A percentile compares a stretch with the other conserved stretches of the same genome.
Evolutionary conservation across 2,329 filamentous ascomycete genomes (phyloP).

Genomic region (Aspergillus fijiensis): DNA sequence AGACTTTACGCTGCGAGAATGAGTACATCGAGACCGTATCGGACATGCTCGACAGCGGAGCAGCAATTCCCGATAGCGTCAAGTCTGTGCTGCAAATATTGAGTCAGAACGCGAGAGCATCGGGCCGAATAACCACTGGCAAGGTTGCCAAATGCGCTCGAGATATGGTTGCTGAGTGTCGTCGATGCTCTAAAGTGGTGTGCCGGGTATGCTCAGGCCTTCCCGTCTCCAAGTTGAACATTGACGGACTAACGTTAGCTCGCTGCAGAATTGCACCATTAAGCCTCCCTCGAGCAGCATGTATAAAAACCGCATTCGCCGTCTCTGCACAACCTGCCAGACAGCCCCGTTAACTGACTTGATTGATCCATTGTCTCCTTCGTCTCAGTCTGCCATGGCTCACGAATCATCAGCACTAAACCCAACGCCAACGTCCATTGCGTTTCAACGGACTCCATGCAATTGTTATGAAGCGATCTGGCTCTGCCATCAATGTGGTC

Average conservation of each 20-base stretch:
- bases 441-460: slow-evolving; percentile 57
- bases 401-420: slow-evolving; percentile 34
- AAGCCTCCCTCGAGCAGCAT: slow-evolving; percentile 71
- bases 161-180: slow-evolving; percentile 82
- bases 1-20: slow-evolving; percentile 77
- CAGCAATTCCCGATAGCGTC: slow-evolving; percentile 31
- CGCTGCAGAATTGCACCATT: slow-evolving; percentile 75
- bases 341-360: slow-evolving; percentile 61
- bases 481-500: slow-evolving; percentile 83
- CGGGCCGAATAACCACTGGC: slow-evolving; percentile 54
- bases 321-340: slow-evolving; percentile 74
- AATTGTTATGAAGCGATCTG: slow-evolving; percentile 63
- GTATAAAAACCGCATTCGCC: slow-evolving; percentile 73
- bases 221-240: background rate
- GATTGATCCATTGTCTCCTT: slow-evolving; percentile 20
- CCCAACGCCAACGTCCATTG: slow-evolving; percentile 36
- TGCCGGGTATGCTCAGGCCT: slow-evolving; percentile 66
- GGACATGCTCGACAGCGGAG: slow-evolving; percentile 45
- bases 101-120: slow-evolving; percentile 29
- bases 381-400: slow-evolving; percentile 1
- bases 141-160: slow-evolving; percentile 78
- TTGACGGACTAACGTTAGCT: background rate
- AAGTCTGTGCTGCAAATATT: slow-evolving; percentile 33
- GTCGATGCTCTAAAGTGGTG: slow-evolving; percentile 71
- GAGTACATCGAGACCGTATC: slow-evolving; percentile 53